Evolutionary conservation across 2,329 filamentous ascomycete genomes (phyloP).

Genomic region (Alternaria gansuensis): DNA sequence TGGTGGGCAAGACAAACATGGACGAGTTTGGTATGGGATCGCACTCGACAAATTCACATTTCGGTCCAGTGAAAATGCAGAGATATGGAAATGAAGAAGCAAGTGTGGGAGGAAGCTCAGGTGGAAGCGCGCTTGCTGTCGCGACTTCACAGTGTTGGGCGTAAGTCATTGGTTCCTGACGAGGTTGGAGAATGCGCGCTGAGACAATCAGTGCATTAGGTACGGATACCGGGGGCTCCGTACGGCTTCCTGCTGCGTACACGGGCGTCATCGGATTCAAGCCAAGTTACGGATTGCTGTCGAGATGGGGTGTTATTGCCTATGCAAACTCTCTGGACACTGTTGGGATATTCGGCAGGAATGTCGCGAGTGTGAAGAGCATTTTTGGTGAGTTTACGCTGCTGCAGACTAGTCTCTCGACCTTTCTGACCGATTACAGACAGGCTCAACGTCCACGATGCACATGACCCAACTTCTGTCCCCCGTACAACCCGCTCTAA

Average conservation of each 20-base stretch:
- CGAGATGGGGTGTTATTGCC: slow-evolving; percentile 84
- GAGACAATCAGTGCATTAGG: slow-evolving; percentile 70
- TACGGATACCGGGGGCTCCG: slow-evolving; percentile 91
- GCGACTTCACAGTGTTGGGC: slow-evolving; percentile 68
- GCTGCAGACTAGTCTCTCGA: not conserved
- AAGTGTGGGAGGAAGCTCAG: slow-evolving; percentile 71
- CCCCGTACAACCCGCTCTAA: slow-evolving; percentile 63
- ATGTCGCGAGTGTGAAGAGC: slow-evolving; percentile 58
- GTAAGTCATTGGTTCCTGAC: slow-evolving; percentile 50
- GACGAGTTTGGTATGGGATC: slow-evolving; percentile 98
- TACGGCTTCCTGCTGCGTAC: slow-evolving; percentile 87
- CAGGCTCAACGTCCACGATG: slow-evolving; percentile 68
- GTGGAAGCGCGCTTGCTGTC: slow-evolving; percentile 89
- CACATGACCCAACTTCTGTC: slow-evolving; percentile 78
- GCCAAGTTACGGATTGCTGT: slow-evolving; percentile 88
- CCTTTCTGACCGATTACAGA: slow-evolving; percentile 45
- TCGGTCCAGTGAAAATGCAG: slow-evolving; percentile 66
- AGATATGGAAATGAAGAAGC: slow-evolving; percentile 58
- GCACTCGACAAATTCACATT: slow-evolving; percentile 73
- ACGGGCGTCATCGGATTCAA: slow-evolving; percentile 86
- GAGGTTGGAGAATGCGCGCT: slow-evolving; percentile 20
- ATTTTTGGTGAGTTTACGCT: slow-evolving; percentile 52
- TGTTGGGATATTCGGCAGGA: slow-evolving; percentile 75
- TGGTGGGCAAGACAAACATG: slow-evolving; percentile 87
- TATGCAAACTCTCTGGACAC: slow-evolving; percentile 95